phyloP scores from a whole-genome alignment of 306 rosid species.

The Vigna nakashimae region DNA sequence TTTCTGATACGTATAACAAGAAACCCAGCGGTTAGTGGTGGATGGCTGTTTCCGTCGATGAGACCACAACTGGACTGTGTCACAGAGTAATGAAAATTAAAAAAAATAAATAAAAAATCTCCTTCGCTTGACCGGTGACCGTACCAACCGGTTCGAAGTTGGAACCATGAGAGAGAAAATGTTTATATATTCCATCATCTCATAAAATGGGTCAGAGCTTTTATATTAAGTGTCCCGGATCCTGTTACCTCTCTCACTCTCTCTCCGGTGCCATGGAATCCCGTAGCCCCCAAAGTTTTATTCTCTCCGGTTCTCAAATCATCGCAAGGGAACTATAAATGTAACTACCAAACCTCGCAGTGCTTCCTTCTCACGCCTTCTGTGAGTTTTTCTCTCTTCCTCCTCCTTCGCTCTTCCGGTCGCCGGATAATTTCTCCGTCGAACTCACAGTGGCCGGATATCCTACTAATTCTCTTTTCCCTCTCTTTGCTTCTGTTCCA shows the following conservation, averaged over 20 bases:
- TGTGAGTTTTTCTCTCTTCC: conserved; percentile 26
- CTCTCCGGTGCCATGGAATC: conserved; percentile 45
- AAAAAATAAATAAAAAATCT: conserved; percentile 29
- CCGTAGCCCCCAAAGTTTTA: conserved; percentile 35
- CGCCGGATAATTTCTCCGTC: conserved; percentile 51
- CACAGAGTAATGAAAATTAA: neutral
- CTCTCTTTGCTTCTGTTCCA: neutral
- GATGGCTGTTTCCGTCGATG: conserved; percentile 55
- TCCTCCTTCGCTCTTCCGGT: conserved; percentile 5
- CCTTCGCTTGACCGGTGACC: conserved; percentile 61
- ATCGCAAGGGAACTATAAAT: conserved; percentile 43
- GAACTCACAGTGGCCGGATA: neutral
- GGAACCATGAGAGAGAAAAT: conserved; percentile 53
- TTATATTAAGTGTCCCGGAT: conserved; percentile 50
- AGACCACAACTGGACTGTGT: conserved; percentile 41
- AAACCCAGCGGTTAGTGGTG: conserved; percentile 43
- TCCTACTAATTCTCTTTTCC: conserved; percentile 18
- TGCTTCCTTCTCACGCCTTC: conserved; percentile 33
- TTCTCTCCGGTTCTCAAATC: conserved; percentile 40
- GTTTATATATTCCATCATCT: conserved; percentile 66
- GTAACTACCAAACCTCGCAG: conserved; percentile 30
- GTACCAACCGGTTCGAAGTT: conserved; percentile 52
- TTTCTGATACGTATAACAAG: neutral
- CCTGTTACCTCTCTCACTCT: conserved; percentile 49
- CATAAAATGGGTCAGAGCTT: conserved; percentile 55